phyloP scores from a whole-genome alignment of 371 early-diverging fungal genomes.

The Batkoa obscura region DNA sequence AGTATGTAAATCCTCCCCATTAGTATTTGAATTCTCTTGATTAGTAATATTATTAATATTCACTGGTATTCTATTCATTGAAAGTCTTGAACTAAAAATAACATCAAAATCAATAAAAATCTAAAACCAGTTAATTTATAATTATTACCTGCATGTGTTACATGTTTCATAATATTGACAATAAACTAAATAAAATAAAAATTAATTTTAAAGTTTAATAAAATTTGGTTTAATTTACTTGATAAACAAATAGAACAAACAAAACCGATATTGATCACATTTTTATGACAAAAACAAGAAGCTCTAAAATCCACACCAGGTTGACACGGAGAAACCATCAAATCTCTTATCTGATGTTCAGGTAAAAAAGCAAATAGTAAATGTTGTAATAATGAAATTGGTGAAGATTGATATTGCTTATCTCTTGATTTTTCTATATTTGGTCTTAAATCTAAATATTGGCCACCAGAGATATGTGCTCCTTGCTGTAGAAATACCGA shows the following conservation, averaged over 20 bases:
- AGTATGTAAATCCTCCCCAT: too few species aligned
- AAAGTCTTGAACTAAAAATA: too few species aligned
- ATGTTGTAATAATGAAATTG: slow-evolving; percentile 69
- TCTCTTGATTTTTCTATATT: too few species aligned
- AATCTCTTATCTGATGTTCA: slow-evolving; percentile 47
- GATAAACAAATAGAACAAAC: slow-evolving; percentile 94
- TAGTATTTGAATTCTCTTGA: too few species aligned
- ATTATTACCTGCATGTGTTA: not conserved
- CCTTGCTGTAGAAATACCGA: slow-evolving; percentile 87
- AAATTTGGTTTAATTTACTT: slow-evolving; percentile 29
- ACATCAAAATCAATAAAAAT: too few species aligned
- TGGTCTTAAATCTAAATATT: slow-evolving; percentile 42
- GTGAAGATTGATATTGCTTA: slow-evolving; percentile 41
- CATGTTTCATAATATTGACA: not conserved
- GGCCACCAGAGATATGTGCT: slow-evolving; percentile 72
- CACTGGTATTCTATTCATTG: too few species aligned
- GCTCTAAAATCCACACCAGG: slow-evolving; percentile 84
- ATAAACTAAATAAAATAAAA: not conserved
- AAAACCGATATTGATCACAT: slow-evolving; percentile 74
- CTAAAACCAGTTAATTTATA: too few species aligned
- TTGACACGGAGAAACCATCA: slow-evolving; percentile 48
- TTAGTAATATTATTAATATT: too few species aligned
- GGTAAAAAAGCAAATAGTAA: slow-evolving; percentile 42
- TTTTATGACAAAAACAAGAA: slow-evolving; percentile 91
- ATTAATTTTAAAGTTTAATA: too few species aligned